These are phyloP conservation scores for Suillus occidentalis DNA, from an alignment of 768 basidiomycete species.

Conservation along the genomic window DNA sequence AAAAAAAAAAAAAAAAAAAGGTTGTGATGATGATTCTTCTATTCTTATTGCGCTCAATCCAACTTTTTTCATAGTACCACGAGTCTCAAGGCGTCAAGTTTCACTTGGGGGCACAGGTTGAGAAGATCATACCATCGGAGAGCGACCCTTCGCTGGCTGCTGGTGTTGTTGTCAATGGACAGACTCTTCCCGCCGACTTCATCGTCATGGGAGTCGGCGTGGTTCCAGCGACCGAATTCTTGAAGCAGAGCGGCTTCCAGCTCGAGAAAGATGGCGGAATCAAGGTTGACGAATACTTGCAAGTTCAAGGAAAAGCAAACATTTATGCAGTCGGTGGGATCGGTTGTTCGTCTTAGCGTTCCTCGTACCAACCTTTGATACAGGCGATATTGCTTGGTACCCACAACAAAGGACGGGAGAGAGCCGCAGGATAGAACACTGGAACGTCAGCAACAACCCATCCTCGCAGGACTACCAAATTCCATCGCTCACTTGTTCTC, in stretches of 20 bases:
- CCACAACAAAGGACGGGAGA: constrained; percentile 57
- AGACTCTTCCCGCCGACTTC: constrained; percentile 68
- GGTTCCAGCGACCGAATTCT: constrained; percentile 74
- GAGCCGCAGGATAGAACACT: constrained; percentile 76
- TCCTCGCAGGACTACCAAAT: neutral
- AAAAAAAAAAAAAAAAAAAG: no score
- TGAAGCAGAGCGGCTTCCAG: constrained; percentile 67
- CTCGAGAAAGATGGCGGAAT: constrained; percentile 79
- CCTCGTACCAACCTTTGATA: neutral
- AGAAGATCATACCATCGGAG: constrained; percentile 61
- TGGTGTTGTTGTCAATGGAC: constrained; percentile 64
- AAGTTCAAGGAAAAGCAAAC: constrained; percentile 50
- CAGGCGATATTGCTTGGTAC: constrained; percentile 81
- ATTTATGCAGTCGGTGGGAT: constrained; percentile 68
- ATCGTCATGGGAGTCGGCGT: constrained; percentile 89
- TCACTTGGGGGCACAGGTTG: constrained; percentile 70
- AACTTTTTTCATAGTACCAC: constrained; percentile 52
- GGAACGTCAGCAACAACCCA: constrained; percentile 62
- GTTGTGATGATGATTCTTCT: no score
- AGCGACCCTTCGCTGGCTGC: constrained; percentile 54
- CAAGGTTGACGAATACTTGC: constrained; percentile 72
- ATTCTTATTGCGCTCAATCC: neutral
- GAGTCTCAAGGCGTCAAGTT: constrained; percentile 84
- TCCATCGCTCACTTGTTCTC: neutral
- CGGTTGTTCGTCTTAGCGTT: neutral